phyloP scores from a whole-genome alignment of 23 red algal genomes.

The Gracilaria gracilis region DNA sequence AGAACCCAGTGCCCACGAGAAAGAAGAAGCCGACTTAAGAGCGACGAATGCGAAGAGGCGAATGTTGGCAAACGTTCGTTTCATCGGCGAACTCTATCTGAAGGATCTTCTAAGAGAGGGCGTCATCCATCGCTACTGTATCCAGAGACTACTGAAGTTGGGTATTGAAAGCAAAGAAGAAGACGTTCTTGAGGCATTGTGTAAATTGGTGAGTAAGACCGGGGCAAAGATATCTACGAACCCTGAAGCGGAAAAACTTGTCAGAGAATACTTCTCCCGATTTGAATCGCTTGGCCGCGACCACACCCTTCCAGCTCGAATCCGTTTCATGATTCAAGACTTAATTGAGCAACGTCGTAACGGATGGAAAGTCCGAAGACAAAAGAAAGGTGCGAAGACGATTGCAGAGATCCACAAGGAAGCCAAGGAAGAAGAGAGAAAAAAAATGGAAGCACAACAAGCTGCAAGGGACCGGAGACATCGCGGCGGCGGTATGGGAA shows the following conservation, averaged over 20 bases:
- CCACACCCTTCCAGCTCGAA: slow-evolving; percentile 74
- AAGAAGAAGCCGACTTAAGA: slow-evolving; percentile 41
- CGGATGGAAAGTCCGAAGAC: slow-evolving; percentile 82
- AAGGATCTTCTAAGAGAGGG: slow-evolving; percentile 87
- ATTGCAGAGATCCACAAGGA: slow-evolving; percentile 94
- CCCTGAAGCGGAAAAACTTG: slow-evolving; percentile 49
- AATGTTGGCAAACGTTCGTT: slow-evolving; percentile 98
- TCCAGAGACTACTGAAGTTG: slow-evolving; percentile 72
- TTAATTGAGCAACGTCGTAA: slow-evolving; percentile 86
- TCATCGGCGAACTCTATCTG: slow-evolving; percentile 94
- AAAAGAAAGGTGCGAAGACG: slow-evolving; percentile 87
- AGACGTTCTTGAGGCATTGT: slow-evolving; percentile 85
- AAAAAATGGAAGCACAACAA: slow-evolving; percentile 70
- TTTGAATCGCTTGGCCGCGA: slow-evolving; percentile 63
- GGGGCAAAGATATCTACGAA: slow-evolving; percentile 85
- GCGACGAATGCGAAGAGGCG: slow-evolving; percentile 79
- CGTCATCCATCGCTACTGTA: slow-evolving; percentile 85
- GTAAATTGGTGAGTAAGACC: slow-evolving; percentile 90
- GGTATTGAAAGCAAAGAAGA: slow-evolving; percentile 63
- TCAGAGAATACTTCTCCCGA: slow-evolving; percentile 74
- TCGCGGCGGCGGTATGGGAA: slow-evolving; percentile 55
- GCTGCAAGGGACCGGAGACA: slow-evolving; percentile 51
- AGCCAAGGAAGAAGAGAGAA: slow-evolving; percentile 75
- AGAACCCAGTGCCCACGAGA: not conserved
- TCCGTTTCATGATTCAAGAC: slow-evolving; percentile 98